Conservation (phyloP, 805 yeast genomes). For the Yamadazyma sp. region DNA sequence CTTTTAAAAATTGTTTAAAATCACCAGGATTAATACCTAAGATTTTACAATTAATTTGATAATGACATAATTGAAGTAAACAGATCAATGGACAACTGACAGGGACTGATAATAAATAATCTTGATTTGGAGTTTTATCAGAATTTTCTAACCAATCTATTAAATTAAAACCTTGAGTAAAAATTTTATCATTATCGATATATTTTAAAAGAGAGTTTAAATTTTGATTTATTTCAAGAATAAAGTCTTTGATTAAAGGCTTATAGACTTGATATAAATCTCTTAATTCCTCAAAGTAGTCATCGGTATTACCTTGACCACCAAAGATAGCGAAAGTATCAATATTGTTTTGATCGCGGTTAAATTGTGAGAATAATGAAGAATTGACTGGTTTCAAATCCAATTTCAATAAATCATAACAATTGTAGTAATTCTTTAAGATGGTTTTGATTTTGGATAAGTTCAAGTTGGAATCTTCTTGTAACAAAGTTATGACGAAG, state of each 20-base stretch:
- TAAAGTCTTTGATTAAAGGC: slow-evolving; percentile 66
- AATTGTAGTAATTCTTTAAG: slow-evolving; percentile 70
- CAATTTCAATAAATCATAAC: slow-evolving; percentile 22
- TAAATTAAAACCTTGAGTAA: slow-evolving; percentile 90
- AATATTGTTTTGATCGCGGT: slow-evolving; percentile 36
- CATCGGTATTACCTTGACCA: slow-evolving; percentile 98
- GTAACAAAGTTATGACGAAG: slow-evolving; percentile 68
- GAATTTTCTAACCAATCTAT: slow-evolving; percentile 83
- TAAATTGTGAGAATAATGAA: not conserved
- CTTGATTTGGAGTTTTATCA: slow-evolving; percentile 83
- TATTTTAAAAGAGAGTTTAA: slow-evolving; percentile 66
- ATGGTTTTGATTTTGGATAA: slow-evolving; percentile 66
- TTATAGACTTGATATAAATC: slow-evolving; percentile 76
- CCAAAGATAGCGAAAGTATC: slow-evolving; percentile 85
- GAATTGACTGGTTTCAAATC: slow-evolving; percentile 53
- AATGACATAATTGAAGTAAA: slow-evolving; percentile 91
- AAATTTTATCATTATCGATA: slow-evolving; percentile 77
- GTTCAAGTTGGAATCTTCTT: slow-evolving; percentile 53
- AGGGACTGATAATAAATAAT: slow-evolving; percentile 86
- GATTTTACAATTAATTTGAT: slow-evolving; percentile 79
- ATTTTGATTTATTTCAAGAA: slow-evolving; percentile 64
- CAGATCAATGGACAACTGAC: slow-evolving; percentile 97
- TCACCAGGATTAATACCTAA: slow-evolving; percentile 90
- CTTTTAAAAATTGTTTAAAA: slow-evolving; percentile 62
- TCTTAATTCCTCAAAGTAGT: slow-evolving; percentile 93